A percentile compares a stretch with the other conserved stretches of the same genome.
Conservation (phyloP, 495 filamentous ascomycete genomes). For the Neohortaea acidophila region DNA sequence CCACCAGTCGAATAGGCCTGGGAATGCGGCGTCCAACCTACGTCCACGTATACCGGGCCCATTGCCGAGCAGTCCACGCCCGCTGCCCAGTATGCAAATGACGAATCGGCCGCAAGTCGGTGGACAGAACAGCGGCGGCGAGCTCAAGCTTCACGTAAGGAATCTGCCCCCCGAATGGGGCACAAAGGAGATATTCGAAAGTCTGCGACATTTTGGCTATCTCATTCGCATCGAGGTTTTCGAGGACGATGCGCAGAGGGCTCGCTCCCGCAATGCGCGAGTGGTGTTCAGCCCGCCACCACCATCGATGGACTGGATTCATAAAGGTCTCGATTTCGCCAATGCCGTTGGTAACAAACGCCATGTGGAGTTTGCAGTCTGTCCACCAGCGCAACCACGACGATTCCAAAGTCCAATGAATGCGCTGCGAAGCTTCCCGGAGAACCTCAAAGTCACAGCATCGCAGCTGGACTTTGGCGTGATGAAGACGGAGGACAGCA, state of each 20-base stretch:
- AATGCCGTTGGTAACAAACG: neutral
- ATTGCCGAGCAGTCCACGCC: too few relatives aligned
- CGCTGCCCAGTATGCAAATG: too few relatives aligned
- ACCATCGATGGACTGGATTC: neutral
- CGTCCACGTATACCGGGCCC: too few relatives aligned
- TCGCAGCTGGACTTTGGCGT: conserved; percentile 34
- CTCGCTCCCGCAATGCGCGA: conserved; percentile 7
- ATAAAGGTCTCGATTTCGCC: neutral
- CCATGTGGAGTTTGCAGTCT: neutral
- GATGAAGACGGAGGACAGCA: conserved; percentile 28
- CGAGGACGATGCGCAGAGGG: neutral
- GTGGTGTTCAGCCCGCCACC: conserved; percentile 16
- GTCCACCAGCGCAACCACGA: neutral
- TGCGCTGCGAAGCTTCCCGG: conserved; percentile 10
- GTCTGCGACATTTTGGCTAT: conserved; percentile 11
- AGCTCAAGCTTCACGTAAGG: conserved; percentile 8
- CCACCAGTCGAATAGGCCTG: too few relatives aligned
- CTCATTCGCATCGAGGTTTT: conserved; percentile 16
- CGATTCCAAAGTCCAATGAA: conserved; percentile 18
- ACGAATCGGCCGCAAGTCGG: too few relatives aligned
- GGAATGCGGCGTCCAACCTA: too few relatives aligned
- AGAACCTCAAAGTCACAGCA: conserved; percentile 13
- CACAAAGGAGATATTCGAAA: conserved; percentile 16
- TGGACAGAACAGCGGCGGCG: neutral
- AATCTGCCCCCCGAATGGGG: conserved; percentile 6